These are phyloP conservation scores for Pythium angustatum DNA, from an alignment of 352 stramenopile genomes.

Conservation along the genomic window DNA sequence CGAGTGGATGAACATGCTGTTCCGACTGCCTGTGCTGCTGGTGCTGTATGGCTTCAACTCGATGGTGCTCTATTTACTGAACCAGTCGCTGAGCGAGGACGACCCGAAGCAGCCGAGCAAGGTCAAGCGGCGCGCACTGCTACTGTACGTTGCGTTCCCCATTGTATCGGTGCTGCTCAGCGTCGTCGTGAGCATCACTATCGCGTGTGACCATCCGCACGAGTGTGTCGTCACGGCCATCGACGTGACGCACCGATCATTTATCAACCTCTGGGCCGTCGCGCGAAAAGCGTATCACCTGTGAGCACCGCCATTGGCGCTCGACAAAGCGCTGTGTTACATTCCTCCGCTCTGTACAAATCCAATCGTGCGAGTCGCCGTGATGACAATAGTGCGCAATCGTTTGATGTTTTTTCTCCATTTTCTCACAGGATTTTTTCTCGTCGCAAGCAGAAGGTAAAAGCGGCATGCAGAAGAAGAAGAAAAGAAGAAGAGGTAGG, in stretches of 20 bases:
- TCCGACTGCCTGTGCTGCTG: slow-evolving; percentile 61
- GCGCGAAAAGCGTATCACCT: slow-evolving; percentile 55
- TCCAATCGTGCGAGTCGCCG: neutral
- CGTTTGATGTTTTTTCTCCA: slow-evolving; percentile 20
- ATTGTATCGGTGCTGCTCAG: slow-evolving; percentile 61
- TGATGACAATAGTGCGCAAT: neutral
- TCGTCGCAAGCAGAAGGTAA: slow-evolving; percentile 10
- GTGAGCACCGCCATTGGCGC: too few species aligned
- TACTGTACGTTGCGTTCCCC: slow-evolving; percentile 66
- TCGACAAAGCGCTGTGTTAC: too few species aligned
- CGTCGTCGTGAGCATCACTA: slow-evolving; percentile 57
- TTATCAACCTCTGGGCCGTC: slow-evolving; percentile 38
- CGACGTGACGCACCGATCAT: slow-evolving; percentile 36
- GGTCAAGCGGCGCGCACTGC: slow-evolving; percentile 40
- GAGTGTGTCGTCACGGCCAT: slow-evolving; percentile 48
- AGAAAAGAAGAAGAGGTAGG: neutral
- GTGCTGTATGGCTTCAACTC: slow-evolving; percentile 80
- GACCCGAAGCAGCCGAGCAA: slow-evolving; percentile 19
- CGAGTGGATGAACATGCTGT: slow-evolving; percentile 84
- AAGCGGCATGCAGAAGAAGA: slow-evolving; percentile 13
- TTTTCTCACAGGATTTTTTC: slow-evolving; percentile 17
- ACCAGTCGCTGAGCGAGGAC: slow-evolving; percentile 30
- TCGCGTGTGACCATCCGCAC: slow-evolving; percentile 72
- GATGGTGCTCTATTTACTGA: slow-evolving; percentile 53
- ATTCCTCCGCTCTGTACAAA: slow-evolving; percentile 17